Evolutionary conservation across 768 basidiomycete species (phyloP), one percentile per base, ranked within the genome.

Genomic region (Phaeotremella fagi): DNA sequence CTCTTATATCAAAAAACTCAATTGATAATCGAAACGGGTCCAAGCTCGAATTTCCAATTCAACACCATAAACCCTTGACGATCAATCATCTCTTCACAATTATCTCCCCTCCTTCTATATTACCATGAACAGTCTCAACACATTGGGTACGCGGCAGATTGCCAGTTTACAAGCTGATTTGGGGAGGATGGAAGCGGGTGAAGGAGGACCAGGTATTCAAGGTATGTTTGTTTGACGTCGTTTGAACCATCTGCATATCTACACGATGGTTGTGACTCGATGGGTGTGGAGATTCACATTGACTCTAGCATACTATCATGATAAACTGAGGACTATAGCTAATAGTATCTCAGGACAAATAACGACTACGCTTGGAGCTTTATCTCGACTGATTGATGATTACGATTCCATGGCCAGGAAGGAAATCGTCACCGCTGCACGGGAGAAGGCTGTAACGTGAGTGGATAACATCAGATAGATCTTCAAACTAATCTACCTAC

Each of bases 331-430:
- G 7, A 33, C 31, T 7, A 33, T 20, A 20, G 38, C 7, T 41
- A 11, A 18, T 22, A 12, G 7, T 41, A 7, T 55, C 25, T 45
- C 79, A 92, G 92, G 92, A 75, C 94, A 98, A 81, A 90, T 99
- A 75, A 88, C 89, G 27, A 91, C 92, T n/a, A 91, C 90, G 7
- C 79, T 99, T n/a, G 83, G 90, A 24, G 91, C 90, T 1, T 85
- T 98, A 81, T 85, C 88, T 45, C 78, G 95, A 52, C 91, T 95
- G 49, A 85, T 98, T 59, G 92, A 97, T 56, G 95, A 99, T 70
- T 98, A 94, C 69, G 92, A 97, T 65, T 86, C 87, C 7, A 91
- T 98, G 88, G 90, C 88, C 0, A 88, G 86, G 77, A 81, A 92
- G 57, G 95, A 99, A 75, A 90, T 95, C 69, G 91, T 98, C 48